Evolutionary conservation across 129 eudicot genomes (phyloP), one percentile per base, ranked within the genome.

Genomic region (Chrysanthemum seticuspe): DNA sequence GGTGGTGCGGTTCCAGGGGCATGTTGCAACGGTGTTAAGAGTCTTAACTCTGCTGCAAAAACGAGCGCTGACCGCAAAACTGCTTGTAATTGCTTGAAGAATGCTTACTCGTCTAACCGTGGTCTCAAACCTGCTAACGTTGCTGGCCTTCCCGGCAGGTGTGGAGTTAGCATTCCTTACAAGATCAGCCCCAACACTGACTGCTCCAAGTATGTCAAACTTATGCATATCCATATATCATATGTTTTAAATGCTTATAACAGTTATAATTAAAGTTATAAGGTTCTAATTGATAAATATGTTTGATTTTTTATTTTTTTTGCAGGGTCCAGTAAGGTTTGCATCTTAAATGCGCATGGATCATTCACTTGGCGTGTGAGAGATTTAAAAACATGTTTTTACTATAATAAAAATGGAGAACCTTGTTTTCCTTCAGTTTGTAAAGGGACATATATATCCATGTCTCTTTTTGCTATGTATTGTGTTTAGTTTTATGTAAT

Each of bases 61-160:
- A 54, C 84, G 13, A 34, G 86, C 6, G 59, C 75, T 0, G 88
- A 86, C 29, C 81, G 80, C 2, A 65, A 68, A 44, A 3, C 71
- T 21, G 86, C 85, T 3, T 86, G 91, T 58, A 7, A 0, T 2
- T 86, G 91, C 78, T 36, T 86, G 13, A 83, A 86, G 56, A 0
- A 1, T 1, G 59, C 78, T 18, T 69, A 76, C 47, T 19, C 62
- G 1, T 0, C 19, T 2, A 2, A 76, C 73, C 6, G 16, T 13
- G 75, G 77, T 1, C 14, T 86, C 54, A 74, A 80, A 1, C 5
- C 13, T 2, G 31, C 36, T 14, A 23, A 21, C 10, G 85, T 85
- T 0, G 23, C 48, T 25, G 49, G 67, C 14, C 87, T 86, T 49
- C 83, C 90, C 0, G 74, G 79, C 14, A 69, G 49, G 71, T 86